Conservation (phyloP, 163 green algal genomes). For the Scenedesmus sp. region DNA sequence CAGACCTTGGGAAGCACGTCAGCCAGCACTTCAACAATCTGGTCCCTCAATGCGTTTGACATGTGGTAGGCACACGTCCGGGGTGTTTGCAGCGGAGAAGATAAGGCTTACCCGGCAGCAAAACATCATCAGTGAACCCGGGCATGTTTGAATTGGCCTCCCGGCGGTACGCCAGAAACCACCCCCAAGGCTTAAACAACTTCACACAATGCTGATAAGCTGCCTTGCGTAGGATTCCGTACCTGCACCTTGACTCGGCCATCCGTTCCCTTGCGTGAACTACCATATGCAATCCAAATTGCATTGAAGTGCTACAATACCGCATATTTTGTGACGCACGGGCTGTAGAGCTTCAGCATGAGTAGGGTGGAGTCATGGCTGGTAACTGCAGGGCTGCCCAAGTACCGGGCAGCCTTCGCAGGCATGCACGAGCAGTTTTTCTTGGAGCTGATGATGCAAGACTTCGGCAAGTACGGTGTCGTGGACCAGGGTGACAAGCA, state of each 20-base stretch:
- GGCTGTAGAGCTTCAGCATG: not conserved
- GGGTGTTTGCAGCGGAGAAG: too few relatives aligned
- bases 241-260: not conserved
- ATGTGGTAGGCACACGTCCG: too few relatives aligned
- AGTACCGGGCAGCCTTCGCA: conserved; percentile 57
- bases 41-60: too few relatives aligned
- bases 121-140: not conserved
- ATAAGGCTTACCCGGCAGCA: too few relatives aligned
- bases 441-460: conserved; percentile 68
- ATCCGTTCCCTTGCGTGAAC: not conserved
- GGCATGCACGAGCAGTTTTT: conserved; percentile 59
- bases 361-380: conserved; percentile 56
- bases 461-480: conserved; percentile 82
- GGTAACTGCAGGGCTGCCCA: conserved; percentile 57
- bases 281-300: not conserved
- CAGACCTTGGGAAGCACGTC: too few relatives aligned
- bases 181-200: not conserved
- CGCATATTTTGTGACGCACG: not conserved
- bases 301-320: not conserved
- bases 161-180: not conserved
- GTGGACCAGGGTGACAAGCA: conserved; percentile 80
- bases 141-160: not conserved
- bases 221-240: not conserved
- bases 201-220: not conserved
- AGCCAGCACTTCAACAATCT: too few relatives aligned